Evolutionary conservation across 1,284 basidiomycete species (phyloP).

Genomic region (Laetiporus sulphureus): DNA sequence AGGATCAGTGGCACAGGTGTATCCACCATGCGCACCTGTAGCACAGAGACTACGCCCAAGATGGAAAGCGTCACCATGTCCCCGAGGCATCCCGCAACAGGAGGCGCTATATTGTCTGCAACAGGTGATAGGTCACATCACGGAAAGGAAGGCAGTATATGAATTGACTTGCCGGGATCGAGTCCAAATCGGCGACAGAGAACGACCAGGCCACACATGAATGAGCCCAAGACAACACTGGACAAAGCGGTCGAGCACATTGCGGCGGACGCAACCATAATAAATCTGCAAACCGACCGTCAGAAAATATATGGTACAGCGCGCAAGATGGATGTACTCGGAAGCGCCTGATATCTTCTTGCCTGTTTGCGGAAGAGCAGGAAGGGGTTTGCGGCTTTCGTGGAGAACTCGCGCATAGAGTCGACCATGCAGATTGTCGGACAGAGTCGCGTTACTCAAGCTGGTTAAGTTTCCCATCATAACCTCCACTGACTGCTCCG

Average conservation of each 20-base stretch:
- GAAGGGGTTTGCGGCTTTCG: constrained; percentile 2
- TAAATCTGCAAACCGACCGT: constrained; percentile 40
- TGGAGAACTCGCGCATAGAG: neutral
- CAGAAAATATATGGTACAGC: neutral
- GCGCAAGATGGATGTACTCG: constrained; percentile 49
- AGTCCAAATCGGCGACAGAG: constrained; percentile 69
- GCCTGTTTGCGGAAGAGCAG: constrained; percentile 4
- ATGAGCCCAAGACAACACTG: constrained; percentile 78
- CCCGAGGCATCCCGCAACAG: constrained; percentile 87
- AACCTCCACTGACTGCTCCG: constrained; percentile 2
- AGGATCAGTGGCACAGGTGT: constrained; percentile 57
- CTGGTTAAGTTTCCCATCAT: neutral
- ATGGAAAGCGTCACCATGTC: constrained; percentile 88
- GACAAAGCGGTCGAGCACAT: constrained; percentile 86
- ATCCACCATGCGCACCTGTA: constrained; percentile 60
- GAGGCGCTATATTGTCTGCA: constrained; percentile 91
- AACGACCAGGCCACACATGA: constrained; percentile 88
- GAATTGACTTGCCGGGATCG: constrained; percentile 69
- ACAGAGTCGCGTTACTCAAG: neutral
- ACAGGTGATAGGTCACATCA: neutral
- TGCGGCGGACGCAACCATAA: constrained; percentile 83
- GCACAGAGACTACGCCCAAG: constrained; percentile 56
- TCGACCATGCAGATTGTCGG: neutral
- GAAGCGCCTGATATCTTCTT: constrained; percentile 32
- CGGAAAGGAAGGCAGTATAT: neutral